Evolutionary conservation across 108 stramenopile species (phyloP).

Genomic region (Skeletonema grethae): DNA sequence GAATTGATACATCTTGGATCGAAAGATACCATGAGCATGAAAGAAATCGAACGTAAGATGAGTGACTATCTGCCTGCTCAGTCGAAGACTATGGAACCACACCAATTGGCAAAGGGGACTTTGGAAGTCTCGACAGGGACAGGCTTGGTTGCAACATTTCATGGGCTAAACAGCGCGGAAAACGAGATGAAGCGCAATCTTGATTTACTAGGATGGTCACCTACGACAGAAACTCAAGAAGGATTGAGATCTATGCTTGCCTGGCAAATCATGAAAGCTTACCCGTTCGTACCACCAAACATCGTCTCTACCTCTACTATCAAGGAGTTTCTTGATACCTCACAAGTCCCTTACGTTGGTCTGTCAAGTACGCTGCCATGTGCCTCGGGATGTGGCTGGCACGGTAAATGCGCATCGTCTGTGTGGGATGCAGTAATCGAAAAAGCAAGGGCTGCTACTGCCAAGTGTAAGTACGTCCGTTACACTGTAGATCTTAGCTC

Average conservation of each 20-base stretch:
- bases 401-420: conserved; percentile 37
- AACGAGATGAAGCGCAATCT: conserved; percentile 28
- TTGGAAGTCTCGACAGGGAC: conserved; percentile 7
- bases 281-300: conserved; percentile 27
- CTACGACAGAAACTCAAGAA: conserved; percentile 31
- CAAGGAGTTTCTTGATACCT: conserved; percentile 19
- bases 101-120: conserved; percentile 16
- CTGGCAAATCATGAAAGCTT: conserved; percentile 45
- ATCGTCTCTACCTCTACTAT: not conserved
- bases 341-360: conserved; percentile 19
- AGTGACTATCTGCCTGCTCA: conserved; percentile 24
- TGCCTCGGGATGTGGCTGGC: conserved; percentile 60
- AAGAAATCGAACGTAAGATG: conserved; percentile 36
- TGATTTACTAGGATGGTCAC: conserved; percentile 45
- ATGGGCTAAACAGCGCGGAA: conserved; percentile 18
- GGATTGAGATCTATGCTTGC: conserved; percentile 42
- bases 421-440: conserved; percentile 50
- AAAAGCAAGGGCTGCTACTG: conserved; percentile 43
- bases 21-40: conserved; percentile 43
- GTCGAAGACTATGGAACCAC: not conserved
- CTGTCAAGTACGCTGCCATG: conserved; percentile 46
- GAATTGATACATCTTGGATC: conserved; percentile 42
- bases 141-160: not conserved
- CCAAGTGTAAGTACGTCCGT: conserved; percentile 54
- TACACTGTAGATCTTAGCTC: conserved; percentile 68